phyloP scores from a whole-genome alignment of 2,329 filamentous ascomycete species.

The Elsinoe ampelina region DNA sequence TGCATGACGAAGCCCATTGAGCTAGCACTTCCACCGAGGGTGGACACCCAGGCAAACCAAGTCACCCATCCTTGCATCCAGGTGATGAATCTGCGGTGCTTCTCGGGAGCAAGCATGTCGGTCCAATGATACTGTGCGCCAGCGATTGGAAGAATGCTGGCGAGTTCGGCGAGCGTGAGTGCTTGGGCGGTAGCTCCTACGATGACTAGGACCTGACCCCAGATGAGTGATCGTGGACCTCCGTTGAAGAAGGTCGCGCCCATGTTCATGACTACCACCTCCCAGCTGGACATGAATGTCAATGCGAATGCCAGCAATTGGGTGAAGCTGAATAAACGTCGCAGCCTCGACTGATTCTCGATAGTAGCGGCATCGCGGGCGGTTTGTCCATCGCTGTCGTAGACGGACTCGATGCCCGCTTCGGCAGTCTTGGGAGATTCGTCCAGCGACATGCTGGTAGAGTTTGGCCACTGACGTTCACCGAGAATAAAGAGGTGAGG shows the following conservation, averaged over 20 bases:
- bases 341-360: background rate
- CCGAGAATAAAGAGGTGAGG: no score
- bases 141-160: constrained; percentile 22
- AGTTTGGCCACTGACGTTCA: no score
- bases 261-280: constrained; percentile 20
- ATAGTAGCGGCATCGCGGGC: background rate
- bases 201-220: constrained; percentile 21
- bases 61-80: constrained; percentile 33
- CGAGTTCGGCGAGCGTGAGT: constrained; percentile 22
- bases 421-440: background rate
- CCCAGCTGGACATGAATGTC: constrained; percentile 22
- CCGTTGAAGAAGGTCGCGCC: constrained; percentile 21
- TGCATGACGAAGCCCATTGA: constrained; percentile 30
- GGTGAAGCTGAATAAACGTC: constrained; percentile 20
- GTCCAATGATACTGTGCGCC: constrained; percentile 24
- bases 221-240: constrained; percentile 20
- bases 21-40: constrained; percentile 26
- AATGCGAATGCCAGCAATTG: constrained; percentile 22
- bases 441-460: background rate
- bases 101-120: constrained; percentile 18
- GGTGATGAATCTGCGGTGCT: constrained; percentile 20
- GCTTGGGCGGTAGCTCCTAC: constrained; percentile 20
- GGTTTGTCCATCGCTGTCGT: constrained; percentile 8
- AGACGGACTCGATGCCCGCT: constrained; percentile 2
- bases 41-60: constrained; percentile 30